These are phyloP conservation scores for Alectoria sarmentosa DNA, from an alignment of 495 filamentous ascomycete genomes.

Conservation along the genomic window DNA sequence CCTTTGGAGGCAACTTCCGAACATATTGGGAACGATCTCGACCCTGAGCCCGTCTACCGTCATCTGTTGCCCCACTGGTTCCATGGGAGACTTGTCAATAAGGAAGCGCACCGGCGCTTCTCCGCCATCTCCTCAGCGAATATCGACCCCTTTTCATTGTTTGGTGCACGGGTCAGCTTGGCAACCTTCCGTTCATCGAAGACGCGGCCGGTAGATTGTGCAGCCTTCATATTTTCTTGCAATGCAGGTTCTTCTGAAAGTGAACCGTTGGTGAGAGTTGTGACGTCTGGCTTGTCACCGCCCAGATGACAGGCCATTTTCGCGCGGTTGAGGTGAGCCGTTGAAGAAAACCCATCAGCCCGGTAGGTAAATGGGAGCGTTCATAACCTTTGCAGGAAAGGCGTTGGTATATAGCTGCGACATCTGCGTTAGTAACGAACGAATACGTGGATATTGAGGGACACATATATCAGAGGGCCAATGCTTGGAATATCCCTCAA, in stretches of 20 bases:
- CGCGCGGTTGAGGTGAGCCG: conserved; percentile 7
- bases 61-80: conserved; percentile 1
- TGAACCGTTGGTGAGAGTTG: conserved; percentile 32
- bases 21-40: conserved; percentile 5
- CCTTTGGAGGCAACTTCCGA: conserved; percentile 14
- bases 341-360: background rate
- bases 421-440: conserved; percentile 7
- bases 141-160: background rate
- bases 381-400: background rate
- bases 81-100: conserved; percentile 14
- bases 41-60: conserved; percentile 9
- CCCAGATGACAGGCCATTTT: conserved; percentile 21
- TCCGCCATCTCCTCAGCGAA: background rate
- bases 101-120: background rate
- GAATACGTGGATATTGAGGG: background rate
- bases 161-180: background rate
- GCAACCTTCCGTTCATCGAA: background rate
- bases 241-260: conserved; percentile 5
- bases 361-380: background rate
- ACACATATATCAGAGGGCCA: conserved; percentile 32
- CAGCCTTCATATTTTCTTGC: background rate
- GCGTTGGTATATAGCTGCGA: background rate
- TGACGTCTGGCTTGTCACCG: conserved; percentile 25
- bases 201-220: background rate
- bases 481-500: conserved; percentile 32